A percentile compares a stretch with the other conserved stretches of the same genome.
Evolutionary conservation across 2,329 filamentous ascomycete genomes (phyloP).

Genomic region (Rosellinia necatrix): DNA sequence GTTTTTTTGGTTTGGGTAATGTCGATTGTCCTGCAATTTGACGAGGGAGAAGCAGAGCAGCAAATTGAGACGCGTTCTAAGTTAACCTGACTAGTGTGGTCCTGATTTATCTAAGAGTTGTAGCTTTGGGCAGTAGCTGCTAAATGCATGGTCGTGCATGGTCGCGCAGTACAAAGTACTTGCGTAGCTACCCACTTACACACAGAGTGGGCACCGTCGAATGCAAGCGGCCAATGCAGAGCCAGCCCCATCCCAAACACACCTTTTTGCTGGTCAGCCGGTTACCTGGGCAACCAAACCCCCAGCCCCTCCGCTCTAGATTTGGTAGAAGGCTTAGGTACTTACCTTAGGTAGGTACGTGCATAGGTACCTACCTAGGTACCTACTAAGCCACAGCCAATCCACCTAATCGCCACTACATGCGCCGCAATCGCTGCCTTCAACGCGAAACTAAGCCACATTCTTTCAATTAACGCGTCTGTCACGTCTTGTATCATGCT

Average conservation of each 20-base stretch:
- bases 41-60: background rate
- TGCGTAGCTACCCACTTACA: no score
- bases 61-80: background rate
- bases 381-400: background rate
- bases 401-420: no score
- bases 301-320: background rate
- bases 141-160: no score
- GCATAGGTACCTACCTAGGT: no score
- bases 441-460: slow-evolving; percentile 29
- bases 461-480: slow-evolving; percentile 37
- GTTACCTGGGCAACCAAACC: slow-evolving; percentile 28
- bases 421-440: slow-evolving; percentile 2
- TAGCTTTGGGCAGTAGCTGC: no score
- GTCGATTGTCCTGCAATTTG: background rate
- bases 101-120: no score
- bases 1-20: background rate
- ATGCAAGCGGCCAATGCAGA: no score
- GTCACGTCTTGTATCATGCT: slow-evolving; percentile 12
- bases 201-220: no score
- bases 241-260: background rate
- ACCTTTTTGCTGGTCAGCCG: slow-evolving; percentile 4
- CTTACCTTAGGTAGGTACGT: no score
- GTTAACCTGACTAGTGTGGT: no score
- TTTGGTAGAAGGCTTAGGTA: background rate
- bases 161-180: no score